Evolutionary conservation across 345 rosid species (phyloP), one percentile per base, ranked within the genome.

Genomic region (Camelina neglecta): DNA sequence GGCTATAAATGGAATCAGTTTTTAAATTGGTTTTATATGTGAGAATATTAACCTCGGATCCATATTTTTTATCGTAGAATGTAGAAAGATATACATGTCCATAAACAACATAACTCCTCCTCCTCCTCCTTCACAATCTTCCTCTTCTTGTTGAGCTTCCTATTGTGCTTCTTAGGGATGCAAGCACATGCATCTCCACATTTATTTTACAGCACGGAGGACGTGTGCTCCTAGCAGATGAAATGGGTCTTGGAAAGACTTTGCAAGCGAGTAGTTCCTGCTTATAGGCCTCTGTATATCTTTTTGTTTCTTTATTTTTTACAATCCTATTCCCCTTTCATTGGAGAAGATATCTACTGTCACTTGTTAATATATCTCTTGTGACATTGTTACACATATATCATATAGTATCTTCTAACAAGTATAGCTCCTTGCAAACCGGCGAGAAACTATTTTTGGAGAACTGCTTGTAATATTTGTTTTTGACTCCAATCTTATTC

Each of bases 201-300:
- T 36, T 8, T 36, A 3, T 36, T 36, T 36, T 94, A 84, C 88
- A 85, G 85, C 98, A 94, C 60, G 98, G 98, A 71, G 89, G 87
- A 57, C 98, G 96, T 39, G 92, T 68, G 13, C 90, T 94, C 51
- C 79, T 94, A 79, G 97, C 96, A 11, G 98, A 94, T 74, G 98
- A 94, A 85, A 94, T 94, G 98, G 98, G 98, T 64, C 86, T 91
- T 24, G 98, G 98, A 83, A 94, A 94, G 87, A 94, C 98, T 65
- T 73, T 94, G 76, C 98, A 94, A 90, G 98, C 78, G 76, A 81
- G 71, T 75, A 15, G 51, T 59, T 50, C 45, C 23, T 71, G 16
- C 63, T 48, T 29, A 41, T 7, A 60, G 61, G 26, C 48, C 38
- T 51, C 59, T 62, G 3, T 70, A 56, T 58, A 53, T 42, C 24